These are phyloP conservation scores for Leucocoprinus leucothites DNA, from an alignment of 768 basidiomycete genomes.

Conservation along the genomic window DNA sequence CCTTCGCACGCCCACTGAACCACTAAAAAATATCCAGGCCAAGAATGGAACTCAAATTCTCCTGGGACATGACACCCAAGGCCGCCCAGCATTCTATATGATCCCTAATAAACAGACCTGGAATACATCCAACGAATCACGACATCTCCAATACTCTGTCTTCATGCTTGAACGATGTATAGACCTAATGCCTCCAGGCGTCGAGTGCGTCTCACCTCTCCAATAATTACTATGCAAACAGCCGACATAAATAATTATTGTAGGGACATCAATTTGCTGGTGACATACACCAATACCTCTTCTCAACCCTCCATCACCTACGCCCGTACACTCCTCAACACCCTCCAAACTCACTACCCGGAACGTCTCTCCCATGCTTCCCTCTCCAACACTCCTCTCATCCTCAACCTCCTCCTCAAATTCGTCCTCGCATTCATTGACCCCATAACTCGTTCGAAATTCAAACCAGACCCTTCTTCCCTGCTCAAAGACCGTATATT, in stretches of 20 bases:
- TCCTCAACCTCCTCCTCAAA: slow-evolving; percentile 72
- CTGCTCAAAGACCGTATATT: slow-evolving; percentile 62
- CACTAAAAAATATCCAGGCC: slow-evolving; percentile 36
- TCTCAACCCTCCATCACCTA: slow-evolving; percentile 50
- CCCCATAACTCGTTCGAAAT: slow-evolving; percentile 72
- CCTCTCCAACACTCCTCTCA: slow-evolving; percentile 76
- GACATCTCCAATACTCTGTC: slow-evolving; percentile 70
- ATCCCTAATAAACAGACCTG: slow-evolving; percentile 52
- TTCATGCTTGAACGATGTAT: slow-evolving; percentile 76
- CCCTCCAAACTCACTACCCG: slow-evolving; percentile 81
- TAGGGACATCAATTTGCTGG: slow-evolving; percentile 67
- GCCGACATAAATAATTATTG: background rate
- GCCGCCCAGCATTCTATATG: slow-evolving; percentile 71
- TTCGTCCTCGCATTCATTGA: slow-evolving; percentile 80
- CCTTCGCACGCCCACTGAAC: background rate
- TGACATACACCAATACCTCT: slow-evolving; percentile 72
- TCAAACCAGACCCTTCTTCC: slow-evolving; percentile 70
- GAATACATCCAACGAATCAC: slow-evolving; percentile 64
- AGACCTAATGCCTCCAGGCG: slow-evolving; percentile 77
- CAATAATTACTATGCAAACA: background rate
- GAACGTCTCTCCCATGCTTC: slow-evolving; percentile 77
- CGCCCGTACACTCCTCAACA: slow-evolving; percentile 48
- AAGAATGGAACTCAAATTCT: slow-evolving; percentile 79
- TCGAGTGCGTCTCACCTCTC: slow-evolving; percentile 56
- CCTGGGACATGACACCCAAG: slow-evolving; percentile 68